Conservation (phyloP, 2,329 filamentous ascomycete genomes). For the Balansia obtecta region DNA sequence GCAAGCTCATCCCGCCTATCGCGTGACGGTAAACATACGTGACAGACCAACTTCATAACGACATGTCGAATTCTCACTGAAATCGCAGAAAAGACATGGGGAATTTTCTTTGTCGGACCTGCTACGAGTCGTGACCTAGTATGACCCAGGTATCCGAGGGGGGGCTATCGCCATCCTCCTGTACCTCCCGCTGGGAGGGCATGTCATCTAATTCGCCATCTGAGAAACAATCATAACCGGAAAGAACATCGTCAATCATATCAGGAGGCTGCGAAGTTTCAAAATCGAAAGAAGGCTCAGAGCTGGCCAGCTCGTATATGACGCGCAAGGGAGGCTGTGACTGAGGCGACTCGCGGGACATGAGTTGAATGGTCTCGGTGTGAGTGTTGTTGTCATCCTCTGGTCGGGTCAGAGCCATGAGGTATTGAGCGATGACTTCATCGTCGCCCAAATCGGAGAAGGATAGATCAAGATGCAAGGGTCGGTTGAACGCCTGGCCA, state of each 20-base stretch:
- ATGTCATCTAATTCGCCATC: slow-evolving; percentile 22
- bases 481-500: slow-evolving; percentile 9
- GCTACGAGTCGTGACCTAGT: slow-evolving; percentile 34
- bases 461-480: slow-evolving; percentile 27
- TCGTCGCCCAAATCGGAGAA: slow-evolving; percentile 30
- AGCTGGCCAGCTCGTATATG: slow-evolving; percentile 26
- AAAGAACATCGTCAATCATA: slow-evolving; percentile 19
- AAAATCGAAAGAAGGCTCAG: slow-evolving; percentile 20
- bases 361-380: slow-evolving; percentile 8
- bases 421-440: slow-evolving; percentile 24
- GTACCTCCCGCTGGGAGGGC: slow-evolving; percentile 19
- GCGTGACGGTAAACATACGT: too few species aligned
- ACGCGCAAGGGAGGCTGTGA: slow-evolving; percentile 23
- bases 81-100: slow-evolving; percentile 12
- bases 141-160: slow-evolving; percentile 28
- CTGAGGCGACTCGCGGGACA: slow-evolving; percentile 7
- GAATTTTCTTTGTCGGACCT: slow-evolving; percentile 22
- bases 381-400: slow-evolving; percentile 9
- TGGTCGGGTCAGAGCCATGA: slow-evolving; percentile 14
- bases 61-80: slow-evolving; percentile 8
- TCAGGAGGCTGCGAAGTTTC: slow-evolving; percentile 25
- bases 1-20: too few species aligned
- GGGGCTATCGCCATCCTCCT: slow-evolving; percentile 15
- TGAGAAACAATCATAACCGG: slow-evolving; percentile 25
- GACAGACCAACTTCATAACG: background rate